Evolutionary conservation across 331 rosid genomes (phyloP), one percentile per base, ranked within the genome.

Genomic region (Dryas integrifolia): DNA sequence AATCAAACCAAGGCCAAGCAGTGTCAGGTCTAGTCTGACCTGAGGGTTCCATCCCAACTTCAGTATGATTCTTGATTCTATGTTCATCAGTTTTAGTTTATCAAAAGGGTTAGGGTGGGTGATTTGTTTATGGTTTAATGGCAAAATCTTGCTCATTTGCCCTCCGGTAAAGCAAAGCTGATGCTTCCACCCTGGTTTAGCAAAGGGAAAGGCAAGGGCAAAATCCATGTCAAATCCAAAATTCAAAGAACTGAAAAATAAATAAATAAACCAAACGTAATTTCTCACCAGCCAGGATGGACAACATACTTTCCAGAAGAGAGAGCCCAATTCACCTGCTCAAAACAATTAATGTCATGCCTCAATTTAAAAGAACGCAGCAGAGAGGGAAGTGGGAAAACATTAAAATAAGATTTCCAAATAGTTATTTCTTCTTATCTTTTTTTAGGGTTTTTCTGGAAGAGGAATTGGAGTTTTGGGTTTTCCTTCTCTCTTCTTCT

Each of bases 91-190:
- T 90, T 87, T 93, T 87, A 90, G 81, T 79, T 88, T 75, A 69
- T 72, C 68, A 0, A 70, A 63, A 26, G 53, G 78, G 61, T 83
- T 87, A 83, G 79, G 88, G 76, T 46, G 66, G 66, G 16, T 73
- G 64, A 74, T 71, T 71, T 82, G 69, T 71, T 82, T 83, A 81
- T 74, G 85, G 84, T 94, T 91, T 95, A 73, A 89, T 82, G 83
- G 90, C 80, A 82, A 95, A 95, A 66, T 95, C 97, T 82, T 85
- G 97, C 80, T 95, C 98, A 60, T 83, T 95, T 56, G 92, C 97
- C 87, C 99, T 87, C 94, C 99, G 86, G 63, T 95, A 95, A 70
- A 95, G 99, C 92, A 95, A 84, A 70, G 99, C 88, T 4, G 99
- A 95, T 76, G 99, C 99, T 85, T 95, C 99, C 86, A 95, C 92